Evolutionary conservation across 345 rosid genomes (phyloP), one percentile per base, ranked within the genome.

Genomic region (Dovyalis caffra): DNA sequence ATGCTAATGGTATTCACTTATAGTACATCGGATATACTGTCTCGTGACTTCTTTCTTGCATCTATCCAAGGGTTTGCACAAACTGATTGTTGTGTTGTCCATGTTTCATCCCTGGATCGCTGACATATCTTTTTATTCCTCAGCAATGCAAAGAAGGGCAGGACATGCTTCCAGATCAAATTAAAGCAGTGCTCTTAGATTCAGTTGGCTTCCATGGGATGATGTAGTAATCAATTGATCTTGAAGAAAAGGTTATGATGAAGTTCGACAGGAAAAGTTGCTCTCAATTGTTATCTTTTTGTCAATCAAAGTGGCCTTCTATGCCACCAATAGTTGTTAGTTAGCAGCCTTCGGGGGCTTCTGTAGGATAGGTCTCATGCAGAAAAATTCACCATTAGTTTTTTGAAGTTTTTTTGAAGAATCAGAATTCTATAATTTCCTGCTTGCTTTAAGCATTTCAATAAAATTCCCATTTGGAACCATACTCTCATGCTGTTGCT

Each of bases 81-180:
- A 53, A 12, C 25, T 20, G 9, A 53, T 21, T 62, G 37, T 62
- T 62, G 20, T 16, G 3, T 32, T 28, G n/a, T 31, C 9, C 21
- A 21, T 62, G 33, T 29, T 20, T 16, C n/a, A 15, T 62, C 65
- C 65, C 34, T 37, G 16, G 28, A 1, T 11, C 23, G 8, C 10
- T 61, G 20, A 25, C 20, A 29, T 43, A 4, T 6, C 45, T 10
- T 16, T 11, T 37, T 8, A 6, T 35, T 7, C 16, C 66, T 47
- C 91, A 93, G 98, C 99, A 93, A 93, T 88, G 94, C 80, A 87
- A 85, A 85, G 98, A 91, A 82, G 98, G 97, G 63, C 91, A 89
- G 70, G 97, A 92, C 67, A 87, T 86, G 65, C 35, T 85, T 69
- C 99, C 98, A 8, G 97, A 95, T 82, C 97, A 95, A 68, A 93